Conservation (phyloP, 257 asterid species). For the Cordia subcordata region DNA sequence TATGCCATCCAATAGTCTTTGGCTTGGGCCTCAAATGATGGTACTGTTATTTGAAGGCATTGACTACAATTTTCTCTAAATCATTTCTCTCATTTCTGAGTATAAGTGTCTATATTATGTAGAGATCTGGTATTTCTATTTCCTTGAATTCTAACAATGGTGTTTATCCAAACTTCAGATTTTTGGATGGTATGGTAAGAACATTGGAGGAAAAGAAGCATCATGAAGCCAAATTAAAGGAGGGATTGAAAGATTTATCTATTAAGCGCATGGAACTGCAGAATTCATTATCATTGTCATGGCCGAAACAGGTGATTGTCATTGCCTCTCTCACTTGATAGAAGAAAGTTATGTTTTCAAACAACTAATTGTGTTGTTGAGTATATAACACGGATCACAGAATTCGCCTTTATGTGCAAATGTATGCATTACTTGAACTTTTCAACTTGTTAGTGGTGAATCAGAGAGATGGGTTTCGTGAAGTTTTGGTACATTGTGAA, state of each 20-base stretch:
- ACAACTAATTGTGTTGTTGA: neutral
- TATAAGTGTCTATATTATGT: neutral
- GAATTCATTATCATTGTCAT: conserved; percentile 80
- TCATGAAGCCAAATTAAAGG: conserved; percentile 77
- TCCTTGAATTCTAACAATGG: conserved; percentile 5
- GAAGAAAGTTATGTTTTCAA: neutral
- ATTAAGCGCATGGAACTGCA: conserved; percentile 84
- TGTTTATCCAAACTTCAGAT: conserved; percentile 43
- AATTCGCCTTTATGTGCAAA: too few species aligned
- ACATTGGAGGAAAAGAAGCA: conserved; percentile 92
- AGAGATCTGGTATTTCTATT: neutral
- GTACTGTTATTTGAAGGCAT: too few species aligned
- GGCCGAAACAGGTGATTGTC: conserved; percentile 88
- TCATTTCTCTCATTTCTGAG: neutral
- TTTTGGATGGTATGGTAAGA: conserved; percentile 78
- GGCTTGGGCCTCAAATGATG: too few species aligned
- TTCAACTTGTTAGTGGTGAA: neutral
- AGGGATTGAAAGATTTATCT: conserved; percentile 71
- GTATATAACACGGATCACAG: neutral
- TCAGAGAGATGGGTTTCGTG: neutral
- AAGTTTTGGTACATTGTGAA: neutral
- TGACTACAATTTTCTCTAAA: neutral
- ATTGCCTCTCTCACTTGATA: neutral
- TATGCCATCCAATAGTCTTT: too few species aligned
- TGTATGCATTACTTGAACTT: neutral